phyloP scores from a whole-genome alignment of 768 basidiomycete genomes.

The Strobilomyces dryophilus region DNA sequence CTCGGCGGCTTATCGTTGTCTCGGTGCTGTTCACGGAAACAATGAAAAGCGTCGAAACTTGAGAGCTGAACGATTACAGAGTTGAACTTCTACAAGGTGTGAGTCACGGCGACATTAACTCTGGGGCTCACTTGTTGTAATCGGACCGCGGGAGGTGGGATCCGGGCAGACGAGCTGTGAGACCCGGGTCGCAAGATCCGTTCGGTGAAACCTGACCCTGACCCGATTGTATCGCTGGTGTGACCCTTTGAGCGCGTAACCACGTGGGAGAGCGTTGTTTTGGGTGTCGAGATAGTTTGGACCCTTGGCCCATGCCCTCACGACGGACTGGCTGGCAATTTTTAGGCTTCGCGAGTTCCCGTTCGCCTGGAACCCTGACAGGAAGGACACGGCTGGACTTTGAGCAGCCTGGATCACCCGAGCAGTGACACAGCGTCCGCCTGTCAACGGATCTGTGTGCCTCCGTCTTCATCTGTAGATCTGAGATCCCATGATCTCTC shows the following conservation, averaged over 20 bases:
- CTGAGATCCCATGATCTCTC: slow-evolving; percentile 31
- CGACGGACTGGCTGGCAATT: slow-evolving; percentile 9
- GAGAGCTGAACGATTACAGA: background rate
- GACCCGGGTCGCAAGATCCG: slow-evolving; percentile 15
- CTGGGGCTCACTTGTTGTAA: background rate
- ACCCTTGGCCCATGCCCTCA: slow-evolving; percentile 14
- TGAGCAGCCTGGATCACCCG: slow-evolving; percentile 22
- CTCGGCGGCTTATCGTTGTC: background rate
- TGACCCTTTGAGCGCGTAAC: slow-evolving; percentile 16
- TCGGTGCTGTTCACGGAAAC: slow-evolving; percentile 4
- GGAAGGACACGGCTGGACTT: background rate
- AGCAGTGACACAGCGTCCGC: slow-evolving; percentile 11
- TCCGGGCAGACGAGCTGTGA: background rate
- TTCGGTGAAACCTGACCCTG: slow-evolving; percentile 11
- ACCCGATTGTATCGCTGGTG: slow-evolving; percentile 2
- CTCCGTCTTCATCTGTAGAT: slow-evolving; percentile 27
- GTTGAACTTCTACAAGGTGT: slow-evolving; percentile 5
- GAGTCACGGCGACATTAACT: slow-evolving; percentile 16
- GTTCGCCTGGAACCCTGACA: slow-evolving; percentile 13
- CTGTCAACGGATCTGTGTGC: slow-evolving; percentile 28
- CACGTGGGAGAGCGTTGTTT: slow-evolving; percentile 22
- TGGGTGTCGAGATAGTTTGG: slow-evolving; percentile 18
- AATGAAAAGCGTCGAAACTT: slow-evolving; percentile 3
- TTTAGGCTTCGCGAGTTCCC: slow-evolving; percentile 19
- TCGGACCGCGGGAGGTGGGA: background rate